Conservation (phyloP, 768 basidiomycete genomes). For the Galerina sulciceps region DNA sequence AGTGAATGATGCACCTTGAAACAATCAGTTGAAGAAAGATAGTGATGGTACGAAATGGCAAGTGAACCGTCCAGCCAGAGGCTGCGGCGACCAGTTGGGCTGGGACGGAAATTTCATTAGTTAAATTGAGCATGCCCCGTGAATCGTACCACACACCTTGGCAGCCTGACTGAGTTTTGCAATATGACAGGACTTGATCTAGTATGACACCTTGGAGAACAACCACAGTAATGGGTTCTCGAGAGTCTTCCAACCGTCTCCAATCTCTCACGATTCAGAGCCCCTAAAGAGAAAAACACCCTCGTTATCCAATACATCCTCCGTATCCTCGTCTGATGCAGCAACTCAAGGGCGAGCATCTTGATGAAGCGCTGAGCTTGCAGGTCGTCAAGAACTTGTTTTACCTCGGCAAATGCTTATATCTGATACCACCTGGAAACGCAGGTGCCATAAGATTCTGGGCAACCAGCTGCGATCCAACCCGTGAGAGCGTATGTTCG, state of each 20-base stretch:
- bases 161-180: conserved; percentile 59
- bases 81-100: conserved; percentile 85
- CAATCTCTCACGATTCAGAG: conserved; percentile 23
- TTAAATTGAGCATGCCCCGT: not conserved
- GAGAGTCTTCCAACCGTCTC: conserved; percentile 30
- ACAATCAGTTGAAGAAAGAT: too few relatives aligned
- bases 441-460: conserved; percentile 52
- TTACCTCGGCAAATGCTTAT: conserved; percentile 88
- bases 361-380: conserved; percentile 72
- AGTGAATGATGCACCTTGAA: too few relatives aligned
- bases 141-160: conserved; percentile 40
- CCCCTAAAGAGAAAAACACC: conserved; percentile 22
- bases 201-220: conserved; percentile 92
- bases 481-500: conserved; percentile 53
- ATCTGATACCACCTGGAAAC: conserved; percentile 39
- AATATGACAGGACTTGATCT: conserved; percentile 77
- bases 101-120: conserved; percentile 33
- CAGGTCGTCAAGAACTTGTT: conserved; percentile 94
- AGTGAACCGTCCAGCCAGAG: conserved; percentile 71
- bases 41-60: too few relatives aligned
- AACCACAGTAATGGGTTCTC: conserved; percentile 82
- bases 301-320: conserved; percentile 29
- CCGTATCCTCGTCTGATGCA: conserved; percentile 50
- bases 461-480: conserved; percentile 70
- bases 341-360: conserved; percentile 81